Conservation (phyloP, 768 basidiomycete species). For the Kwoniella dejecticola region DNA sequence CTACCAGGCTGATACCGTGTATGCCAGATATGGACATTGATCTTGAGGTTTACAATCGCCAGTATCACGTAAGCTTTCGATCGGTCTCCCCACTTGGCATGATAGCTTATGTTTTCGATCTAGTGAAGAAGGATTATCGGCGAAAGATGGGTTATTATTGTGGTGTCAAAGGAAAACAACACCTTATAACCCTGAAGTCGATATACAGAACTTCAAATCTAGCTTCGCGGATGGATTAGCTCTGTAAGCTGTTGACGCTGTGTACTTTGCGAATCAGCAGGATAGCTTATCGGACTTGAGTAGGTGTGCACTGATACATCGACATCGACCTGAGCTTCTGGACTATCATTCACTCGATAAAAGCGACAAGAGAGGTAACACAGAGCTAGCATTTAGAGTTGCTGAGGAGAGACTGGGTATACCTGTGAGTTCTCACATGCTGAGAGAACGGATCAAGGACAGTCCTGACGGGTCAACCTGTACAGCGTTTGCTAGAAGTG, state of each 20-base stretch:
- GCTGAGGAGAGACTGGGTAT: conserved; percentile 88
- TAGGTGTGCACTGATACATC: conserved; percentile 96
- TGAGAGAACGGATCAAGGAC: background rate
- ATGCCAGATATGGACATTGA: conserved; percentile 96
- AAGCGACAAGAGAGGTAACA: conserved; percentile 79
- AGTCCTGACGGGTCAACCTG: background rate
- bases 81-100: background rate
- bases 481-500: conserved; percentile 90
- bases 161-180: conserved; percentile 98
- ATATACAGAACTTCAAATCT: conserved; percentile 88
- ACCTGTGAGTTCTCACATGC: conserved; percentile 64
- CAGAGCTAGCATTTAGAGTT: conserved; percentile 79
- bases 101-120: background rate
- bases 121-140: conserved; percentile 97
- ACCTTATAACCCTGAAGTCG: conserved; percentile 77
- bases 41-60: conserved; percentile 95
- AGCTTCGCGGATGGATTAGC: conserved; percentile 96
- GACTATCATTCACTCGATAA: conserved; percentile 87
- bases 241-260: conserved; percentile 66
- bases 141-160: conserved; percentile 91
- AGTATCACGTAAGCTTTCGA: conserved; percentile 74
- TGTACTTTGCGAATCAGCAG: background rate
- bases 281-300: background rate
- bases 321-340: conserved; percentile 91
- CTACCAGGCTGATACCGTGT: too few relatives aligned